These are phyloP conservation scores for Calonectria crousiana DNA, from an alignment of 2,329 filamentous ascomycete genomes.

Conservation along the genomic window DNA sequence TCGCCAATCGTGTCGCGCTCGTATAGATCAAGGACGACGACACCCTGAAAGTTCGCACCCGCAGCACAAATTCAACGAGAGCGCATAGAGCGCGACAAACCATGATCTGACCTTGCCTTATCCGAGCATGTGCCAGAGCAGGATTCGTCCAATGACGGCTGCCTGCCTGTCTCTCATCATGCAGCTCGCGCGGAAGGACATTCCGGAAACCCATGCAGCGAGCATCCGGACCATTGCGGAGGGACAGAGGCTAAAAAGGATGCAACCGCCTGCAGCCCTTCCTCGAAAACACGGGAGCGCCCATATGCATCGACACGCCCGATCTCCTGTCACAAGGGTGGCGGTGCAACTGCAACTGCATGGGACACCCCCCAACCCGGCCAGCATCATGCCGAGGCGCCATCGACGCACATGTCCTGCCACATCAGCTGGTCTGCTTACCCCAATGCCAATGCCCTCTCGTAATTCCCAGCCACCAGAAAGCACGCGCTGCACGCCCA, in stretches of 20 bases:
- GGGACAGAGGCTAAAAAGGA: background rate
- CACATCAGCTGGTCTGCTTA: conserved; percentile 14
- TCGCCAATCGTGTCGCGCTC: conserved; percentile 1
- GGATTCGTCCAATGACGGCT: background rate
- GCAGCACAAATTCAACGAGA: background rate
- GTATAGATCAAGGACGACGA: background rate
- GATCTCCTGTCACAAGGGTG: conserved; percentile 8
- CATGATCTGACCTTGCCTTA: background rate
- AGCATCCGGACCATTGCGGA: background rate
- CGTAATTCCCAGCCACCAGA: background rate
- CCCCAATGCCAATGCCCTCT: background rate
- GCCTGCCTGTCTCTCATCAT: background rate
- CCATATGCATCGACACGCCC: conserved; percentile 6
- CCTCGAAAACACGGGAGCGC: background rate
- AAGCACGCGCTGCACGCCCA: background rate
- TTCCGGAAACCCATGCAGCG: background rate
- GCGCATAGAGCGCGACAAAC: background rate
- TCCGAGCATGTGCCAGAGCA: background rate
- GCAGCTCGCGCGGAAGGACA: background rate
- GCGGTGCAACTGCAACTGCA: conserved; percentile 18
- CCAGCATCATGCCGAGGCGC: conserved; percentile 1
- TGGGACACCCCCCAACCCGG: background rate
- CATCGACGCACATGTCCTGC: conserved; percentile 8
- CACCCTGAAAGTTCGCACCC: background rate
- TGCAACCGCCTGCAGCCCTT: conserved; percentile 8